Evolutionary conservation across 2,329 filamentous ascomycete species (phyloP).

Genomic region (Kalmusia sp.): DNA sequence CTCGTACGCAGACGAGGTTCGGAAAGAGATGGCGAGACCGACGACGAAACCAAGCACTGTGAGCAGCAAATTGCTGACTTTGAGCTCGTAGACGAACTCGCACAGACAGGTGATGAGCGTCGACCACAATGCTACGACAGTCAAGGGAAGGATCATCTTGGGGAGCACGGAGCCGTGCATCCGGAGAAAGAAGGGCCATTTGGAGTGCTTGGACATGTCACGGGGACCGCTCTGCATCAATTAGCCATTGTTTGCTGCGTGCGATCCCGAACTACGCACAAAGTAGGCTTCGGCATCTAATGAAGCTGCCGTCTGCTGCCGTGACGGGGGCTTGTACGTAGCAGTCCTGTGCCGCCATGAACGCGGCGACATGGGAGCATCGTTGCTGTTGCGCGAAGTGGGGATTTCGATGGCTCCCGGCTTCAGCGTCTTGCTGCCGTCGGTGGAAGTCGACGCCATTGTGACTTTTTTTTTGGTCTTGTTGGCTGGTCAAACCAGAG

Average conservation of each 20-base stretch:
- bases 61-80: constrained; percentile 72
- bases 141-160: constrained; percentile 74
- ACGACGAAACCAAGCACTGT: constrained; percentile 84
- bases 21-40: constrained; percentile 78
- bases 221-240: constrained; percentile 62
- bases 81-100: constrained; percentile 55
- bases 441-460: constrained; percentile 38
- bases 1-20: constrained; percentile 79
- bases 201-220: constrained; percentile 75
- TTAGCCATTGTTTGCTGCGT: neutral
- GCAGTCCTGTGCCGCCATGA: constrained; percentile 40
- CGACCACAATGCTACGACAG: constrained; percentile 69
- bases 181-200: constrained; percentile 77
- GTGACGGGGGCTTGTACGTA: constrained; percentile 36
- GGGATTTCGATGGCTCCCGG: constrained; percentile 41
- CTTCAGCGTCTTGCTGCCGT: constrained; percentile 37
- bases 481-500: constrained; percentile 10
- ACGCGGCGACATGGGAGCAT: constrained; percentile 36
- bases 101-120: constrained; percentile 65
- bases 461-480: constrained; percentile 12
- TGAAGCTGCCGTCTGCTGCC: constrained; percentile 36
- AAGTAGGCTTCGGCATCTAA: constrained; percentile 66
- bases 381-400: constrained; percentile 19
- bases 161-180: constrained; percentile 79
- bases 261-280: constrained; percentile 46